Conservation (phyloP, 306 rosid genomes). For the Vigna unguiculata region DNA sequence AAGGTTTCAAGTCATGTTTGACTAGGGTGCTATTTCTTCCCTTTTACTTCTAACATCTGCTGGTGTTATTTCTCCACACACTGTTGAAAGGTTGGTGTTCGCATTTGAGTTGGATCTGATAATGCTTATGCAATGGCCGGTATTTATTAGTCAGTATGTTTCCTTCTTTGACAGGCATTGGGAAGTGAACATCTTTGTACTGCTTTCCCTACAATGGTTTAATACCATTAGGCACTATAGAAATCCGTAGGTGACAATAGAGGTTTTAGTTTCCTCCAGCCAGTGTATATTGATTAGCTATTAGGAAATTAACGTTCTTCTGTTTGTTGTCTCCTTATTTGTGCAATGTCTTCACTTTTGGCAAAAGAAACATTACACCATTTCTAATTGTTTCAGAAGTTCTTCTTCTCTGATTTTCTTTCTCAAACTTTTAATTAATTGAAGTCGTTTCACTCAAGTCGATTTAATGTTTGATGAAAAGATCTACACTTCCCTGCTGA, state of each 20-base stretch:
- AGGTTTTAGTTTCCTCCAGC: neutral
- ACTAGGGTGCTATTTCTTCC: neutral
- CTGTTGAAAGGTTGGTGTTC: neutral
- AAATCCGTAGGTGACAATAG: conserved; percentile 2
- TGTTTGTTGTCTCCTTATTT: neutral
- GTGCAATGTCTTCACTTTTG: conserved; percentile 16
- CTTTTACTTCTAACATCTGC: neutral
- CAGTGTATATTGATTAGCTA: neutral
- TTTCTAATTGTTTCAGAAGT: neutral
- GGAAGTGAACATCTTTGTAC: neutral
- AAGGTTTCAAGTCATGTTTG: neutral
- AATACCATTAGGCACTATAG: conserved; percentile 21
- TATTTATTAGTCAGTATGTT: neutral
- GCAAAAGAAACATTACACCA: neutral
- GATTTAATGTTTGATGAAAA: neutral
- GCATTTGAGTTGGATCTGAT: neutral
- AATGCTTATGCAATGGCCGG: neutral
- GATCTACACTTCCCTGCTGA: conserved; percentile 2
- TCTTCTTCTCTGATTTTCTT: neutral
- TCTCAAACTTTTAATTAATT: conserved; percentile 4
- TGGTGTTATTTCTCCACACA: neutral
- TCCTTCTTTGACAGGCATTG: neutral
- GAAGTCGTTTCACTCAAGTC: neutral
- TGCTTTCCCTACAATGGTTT: conserved; percentile 26
- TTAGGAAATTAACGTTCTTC: neutral